These are phyloP conservation scores for Boletus barrowsii DNA, from an alignment of 768 basidiomycete species.

Conservation along the genomic window DNA sequence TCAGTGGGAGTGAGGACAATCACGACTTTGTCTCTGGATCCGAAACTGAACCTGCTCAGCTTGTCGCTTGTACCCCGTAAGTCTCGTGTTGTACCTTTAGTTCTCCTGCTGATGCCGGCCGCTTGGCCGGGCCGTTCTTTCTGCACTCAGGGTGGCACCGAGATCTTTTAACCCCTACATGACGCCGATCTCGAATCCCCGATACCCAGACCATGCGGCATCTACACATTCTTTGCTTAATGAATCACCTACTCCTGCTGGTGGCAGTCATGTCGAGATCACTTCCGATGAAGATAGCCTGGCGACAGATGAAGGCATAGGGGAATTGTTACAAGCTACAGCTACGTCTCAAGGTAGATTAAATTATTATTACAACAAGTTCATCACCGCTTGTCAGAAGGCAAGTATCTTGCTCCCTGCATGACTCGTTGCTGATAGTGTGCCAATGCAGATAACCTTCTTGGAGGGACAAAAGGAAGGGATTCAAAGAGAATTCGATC, in stretches of 20 bases:
- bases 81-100: not conserved
- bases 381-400: conserved; percentile 11
- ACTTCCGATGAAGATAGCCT: not conserved
- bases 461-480: conserved; percentile 14
- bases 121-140: not conserved
- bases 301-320: not conserved
- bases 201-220: not conserved
- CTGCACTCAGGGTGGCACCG: conserved; percentile 8
- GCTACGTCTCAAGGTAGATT: conserved; percentile 17
- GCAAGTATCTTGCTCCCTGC: not conserved
- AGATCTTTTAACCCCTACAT: conserved; percentile 23
- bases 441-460: conserved; percentile 10
- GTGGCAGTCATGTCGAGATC: not conserved
- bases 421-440: not conserved
- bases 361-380: conserved; percentile 8
- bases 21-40: not conserved
- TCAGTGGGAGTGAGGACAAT: not conserved
- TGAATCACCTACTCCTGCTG: conserved; percentile 5
- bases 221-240: not conserved
- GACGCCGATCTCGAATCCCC: conserved; percentile 27
- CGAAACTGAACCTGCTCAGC: not conserved
- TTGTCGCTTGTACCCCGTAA: conserved; percentile 18
- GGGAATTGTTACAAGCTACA: conserved; percentile 13
- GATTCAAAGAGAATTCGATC: conserved; percentile 14
- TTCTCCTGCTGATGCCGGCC: not conserved